Conservation (phyloP, 2,329 filamentous ascomycete species). For the Phaeosphaeria sp. region DNA sequence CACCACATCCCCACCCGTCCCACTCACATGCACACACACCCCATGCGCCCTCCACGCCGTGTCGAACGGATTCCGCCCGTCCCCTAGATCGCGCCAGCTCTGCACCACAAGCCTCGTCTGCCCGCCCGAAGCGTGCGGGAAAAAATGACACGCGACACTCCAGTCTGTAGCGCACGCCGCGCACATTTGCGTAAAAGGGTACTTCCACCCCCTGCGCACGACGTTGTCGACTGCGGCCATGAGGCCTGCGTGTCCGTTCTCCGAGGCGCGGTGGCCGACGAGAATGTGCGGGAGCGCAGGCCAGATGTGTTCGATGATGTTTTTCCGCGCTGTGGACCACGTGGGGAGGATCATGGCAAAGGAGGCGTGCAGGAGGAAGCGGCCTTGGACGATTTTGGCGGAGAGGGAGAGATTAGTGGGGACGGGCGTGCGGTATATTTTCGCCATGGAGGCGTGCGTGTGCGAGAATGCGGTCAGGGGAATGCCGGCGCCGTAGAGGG, state of each 20-base stretch:
- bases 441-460: slow-evolving; percentile 9
- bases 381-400: slow-evolving; percentile 20
- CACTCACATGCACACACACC: slow-evolving; percentile 3
- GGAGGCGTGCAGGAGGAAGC: slow-evolving; percentile 27
- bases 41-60: slow-evolving; percentile 37
- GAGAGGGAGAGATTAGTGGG: slow-evolving; percentile 14
- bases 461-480: slow-evolving; percentile 22
- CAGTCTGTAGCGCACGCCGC: slow-evolving; percentile 35
- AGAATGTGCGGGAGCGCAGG: slow-evolving; percentile 33
- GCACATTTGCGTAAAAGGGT: slow-evolving; percentile 27
- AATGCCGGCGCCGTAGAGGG: slow-evolving; percentile 31
- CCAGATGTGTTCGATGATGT: slow-evolving; percentile 21
- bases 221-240: slow-evolving; percentile 28
- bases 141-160: slow-evolving; percentile 12
- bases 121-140: slow-evolving; percentile 14
- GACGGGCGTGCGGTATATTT: slow-evolving; percentile 21
- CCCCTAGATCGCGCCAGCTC: slow-evolving; percentile 36
- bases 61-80: slow-evolving; percentile 32
- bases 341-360: slow-evolving; percentile 24
- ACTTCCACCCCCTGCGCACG: slow-evolving; percentile 20
- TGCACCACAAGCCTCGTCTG: slow-evolving; percentile 23
- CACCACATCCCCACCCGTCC: slow-evolving; percentile 6
- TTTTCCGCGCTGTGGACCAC: slow-evolving; percentile 9
- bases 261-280: slow-evolving; percentile 30
- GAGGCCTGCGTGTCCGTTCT: slow-evolving; percentile 30